Base-by-base conservation (phyloP, 179 eudicot genomes). In the Camellia oleifera region DNA sequence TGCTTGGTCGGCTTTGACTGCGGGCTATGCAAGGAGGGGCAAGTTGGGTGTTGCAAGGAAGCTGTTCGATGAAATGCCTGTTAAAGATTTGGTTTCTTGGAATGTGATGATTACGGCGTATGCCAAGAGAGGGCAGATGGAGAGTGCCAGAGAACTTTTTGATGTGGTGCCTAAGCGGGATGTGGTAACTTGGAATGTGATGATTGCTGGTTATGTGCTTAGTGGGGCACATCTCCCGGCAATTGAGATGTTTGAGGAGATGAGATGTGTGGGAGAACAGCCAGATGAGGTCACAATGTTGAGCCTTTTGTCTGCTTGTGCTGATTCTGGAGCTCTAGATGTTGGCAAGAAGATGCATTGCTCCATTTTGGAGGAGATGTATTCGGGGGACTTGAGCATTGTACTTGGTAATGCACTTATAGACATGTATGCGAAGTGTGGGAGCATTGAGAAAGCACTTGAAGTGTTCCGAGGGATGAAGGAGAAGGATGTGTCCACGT, bases 351-450 rank as follows among this genome's bases (percentile, higher is more conserved):
- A 83, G 84, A 79, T 90, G 45, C 90, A 88, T 87, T 17, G 75
- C 53, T 80, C 85, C 32, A 66, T 87, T 56, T 23, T 75, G 74
- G 88, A 82, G 13, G 88, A 82, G 13, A 86, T 84, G 83, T 69
- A 80, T 42, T 32, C 75, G 18, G 84, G 85, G 62, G 81, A 82
- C 7, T 71, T 87, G 67, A 85, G 84, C 70, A 57, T 85, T 78
- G 50, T 86, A 14, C 75, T 84, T 5, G 90, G 93, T 1, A 90
- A 88, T 83, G 91, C 86, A 2, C 86, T 90, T 14, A 82, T 86
- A 64, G 92, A 89, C 68, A 89, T 89, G 92, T 89, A 89, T 75
- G 92, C 92, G 0, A 90, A 88, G 79, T 87, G 90, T 79, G 91
- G 93, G 61, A 86, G 84, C 79, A 87, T 90, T 53, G 77, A 72